Evolutionary conservation across 2,329 filamentous ascomycete genomes (phyloP), one percentile per base, ranked within the genome.

Genomic region (Scopulariopsis brevicaulis): DNA sequence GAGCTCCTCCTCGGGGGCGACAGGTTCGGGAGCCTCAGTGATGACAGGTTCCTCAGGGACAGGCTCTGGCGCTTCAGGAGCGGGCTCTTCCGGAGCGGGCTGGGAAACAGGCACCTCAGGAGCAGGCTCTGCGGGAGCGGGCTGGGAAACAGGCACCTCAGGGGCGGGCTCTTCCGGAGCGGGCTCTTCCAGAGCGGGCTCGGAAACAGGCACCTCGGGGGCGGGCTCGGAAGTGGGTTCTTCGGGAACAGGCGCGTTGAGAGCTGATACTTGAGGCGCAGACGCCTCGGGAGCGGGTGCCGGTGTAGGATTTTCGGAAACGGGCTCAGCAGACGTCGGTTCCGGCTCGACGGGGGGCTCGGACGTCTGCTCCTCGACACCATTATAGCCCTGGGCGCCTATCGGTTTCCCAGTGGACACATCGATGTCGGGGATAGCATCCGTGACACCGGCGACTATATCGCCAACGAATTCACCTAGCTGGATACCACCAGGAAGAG

Each of bases 401-500:
- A 32, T 4, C 28, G 28, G 4, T n/a, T 50, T 22, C 12, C 46
- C 12, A 14, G 20, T 24, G 46, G 46, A 50, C 11, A 22, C 56
- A 15, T 20, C 28, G 10, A 22, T 40, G 28, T 40, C 43, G 3
- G 43, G 14, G 32, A 56, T 46, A 6, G 25, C 24, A 22, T 56
- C 54, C n/a, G 20, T 24, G 43, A 53, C 40, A n/a, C 24, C 48
- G 6, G 32, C 46, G 28, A 56, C 37, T 14, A 56, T 48, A 25
- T 40, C 48, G 6, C 50, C 46, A 18, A 56, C 37, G 15, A 56
- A 46, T 24, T 48, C 28, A 15, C 55, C 55, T 2, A 54, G 2
- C 7, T 37, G 28, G 20, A 54, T 34, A 22, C 32, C 32, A 51
- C 90, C 89, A 5, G 90, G 90, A 22, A 96, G 79, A 51, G 77